Conservation (phyloP, 2,329 filamentous ascomycete species). For the Cytospora leucostoma region DNA sequence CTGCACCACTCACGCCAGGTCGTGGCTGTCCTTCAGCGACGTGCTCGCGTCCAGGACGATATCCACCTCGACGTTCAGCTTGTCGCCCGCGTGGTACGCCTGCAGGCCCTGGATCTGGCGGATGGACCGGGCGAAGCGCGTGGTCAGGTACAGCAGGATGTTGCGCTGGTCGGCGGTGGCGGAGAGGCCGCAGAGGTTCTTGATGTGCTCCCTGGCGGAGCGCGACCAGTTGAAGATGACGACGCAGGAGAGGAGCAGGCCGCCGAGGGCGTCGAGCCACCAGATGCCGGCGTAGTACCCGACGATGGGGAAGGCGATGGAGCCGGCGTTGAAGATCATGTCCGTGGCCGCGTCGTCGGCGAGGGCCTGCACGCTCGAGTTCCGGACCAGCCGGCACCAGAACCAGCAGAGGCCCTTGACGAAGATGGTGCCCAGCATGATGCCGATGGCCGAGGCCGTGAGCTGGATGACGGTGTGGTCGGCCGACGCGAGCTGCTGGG, state of each 20-base stretch:
- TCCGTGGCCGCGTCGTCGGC: conserved; percentile 47
- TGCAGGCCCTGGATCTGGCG: conserved; percentile 82
- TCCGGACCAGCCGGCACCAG: conserved; percentile 84
- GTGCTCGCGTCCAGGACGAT: conserved; percentile 79
- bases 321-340: conserved; percentile 88
- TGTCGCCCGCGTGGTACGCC: conserved; percentile 83
- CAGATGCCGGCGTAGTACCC: conserved; percentile 76
- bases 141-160: conserved; percentile 84
- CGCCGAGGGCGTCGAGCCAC: conserved; percentile 83
- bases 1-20: conserved; percentile 54
- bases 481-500: conserved; percentile 60
- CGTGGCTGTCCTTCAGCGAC: conserved; percentile 76
- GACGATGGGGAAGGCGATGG: conserved; percentile 81
- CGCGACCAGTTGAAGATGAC: conserved; percentile 79
- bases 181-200: conserved; percentile 77
- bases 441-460: conserved; percentile 69
- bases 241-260: conserved; percentile 73
- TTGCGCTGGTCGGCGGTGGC: conserved; percentile 81
- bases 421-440: conserved; percentile 80
- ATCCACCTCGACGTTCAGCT: conserved; percentile 79
- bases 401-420: conserved; percentile 84
- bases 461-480: conserved; percentile 73
- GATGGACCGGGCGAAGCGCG: conserved; percentile 89
- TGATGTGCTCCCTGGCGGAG: conserved; percentile 75
- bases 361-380: conserved; percentile 82